phyloP scores from a whole-genome alignment of 2,329 filamentous ascomycete species.

The Lachnellula subtilissima region DNA sequence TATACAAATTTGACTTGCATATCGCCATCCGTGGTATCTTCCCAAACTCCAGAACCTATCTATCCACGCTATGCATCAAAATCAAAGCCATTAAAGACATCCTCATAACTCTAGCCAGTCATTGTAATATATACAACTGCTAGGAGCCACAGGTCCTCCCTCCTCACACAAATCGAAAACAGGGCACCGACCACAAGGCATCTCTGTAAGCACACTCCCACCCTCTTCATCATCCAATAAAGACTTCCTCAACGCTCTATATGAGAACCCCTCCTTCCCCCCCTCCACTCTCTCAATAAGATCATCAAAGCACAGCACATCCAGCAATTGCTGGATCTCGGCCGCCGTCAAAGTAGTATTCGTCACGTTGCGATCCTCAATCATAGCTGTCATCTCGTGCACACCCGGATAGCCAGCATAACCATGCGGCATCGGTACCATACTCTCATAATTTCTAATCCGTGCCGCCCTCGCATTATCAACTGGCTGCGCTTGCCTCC shows the following conservation, averaged over 20 bases:
- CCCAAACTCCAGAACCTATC: constrained; percentile 25
- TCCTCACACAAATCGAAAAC: constrained; percentile 91
- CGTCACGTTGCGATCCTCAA: constrained; percentile 65
- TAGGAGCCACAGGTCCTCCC: constrained; percentile 82
- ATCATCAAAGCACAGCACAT: constrained; percentile 85
- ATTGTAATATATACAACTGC: constrained; percentile 87
- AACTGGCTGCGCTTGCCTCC: constrained; percentile 5
- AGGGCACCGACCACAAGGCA: constrained; percentile 85
- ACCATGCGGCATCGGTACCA: constrained; percentile 53
- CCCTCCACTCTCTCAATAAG: constrained; percentile 61
- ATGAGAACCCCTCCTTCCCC: constrained; percentile 29
- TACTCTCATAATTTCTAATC: constrained; percentile 9
- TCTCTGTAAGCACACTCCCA: constrained; percentile 62
- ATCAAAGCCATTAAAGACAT: constrained; percentile 6
- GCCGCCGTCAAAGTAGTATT: constrained; percentile 64
- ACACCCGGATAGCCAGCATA: constrained; percentile 79
- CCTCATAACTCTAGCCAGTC: constrained; percentile 61
- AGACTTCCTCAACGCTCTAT: constrained; percentile 30
- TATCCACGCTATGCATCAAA: constrained; percentile 29
- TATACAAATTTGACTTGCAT: constrained; percentile 3
- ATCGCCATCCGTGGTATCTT: constrained; percentile 26
- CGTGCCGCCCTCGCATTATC: constrained; percentile 14
- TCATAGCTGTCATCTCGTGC: constrained; percentile 67
- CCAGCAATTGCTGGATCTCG: constrained; percentile 79
- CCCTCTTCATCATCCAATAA: constrained; percentile 36